Conservation (phyloP, 2,329 filamentous ascomycete genomes). For the Cyclaneusma minus region DNA sequence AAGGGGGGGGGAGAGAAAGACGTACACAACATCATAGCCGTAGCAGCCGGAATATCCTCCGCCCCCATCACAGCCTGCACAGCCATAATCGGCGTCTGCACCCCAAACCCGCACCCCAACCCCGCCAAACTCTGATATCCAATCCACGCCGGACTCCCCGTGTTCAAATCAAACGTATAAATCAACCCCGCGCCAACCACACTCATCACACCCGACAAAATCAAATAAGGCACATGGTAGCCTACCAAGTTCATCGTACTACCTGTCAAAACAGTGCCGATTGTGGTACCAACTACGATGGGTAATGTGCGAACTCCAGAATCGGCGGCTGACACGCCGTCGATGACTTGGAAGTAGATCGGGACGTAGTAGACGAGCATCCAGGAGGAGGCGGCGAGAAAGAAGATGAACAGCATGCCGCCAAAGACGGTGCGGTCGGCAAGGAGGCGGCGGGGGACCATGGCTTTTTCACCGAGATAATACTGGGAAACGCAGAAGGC, state of each 20-base stretch:
- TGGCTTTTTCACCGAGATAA: constrained; percentile 7
- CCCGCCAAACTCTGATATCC: constrained; percentile 32
- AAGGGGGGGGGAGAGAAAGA: constrained; percentile 4
- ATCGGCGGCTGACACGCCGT: constrained; percentile 5
- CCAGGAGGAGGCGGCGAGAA: constrained; percentile 6
- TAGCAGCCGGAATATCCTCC: constrained; percentile 28
- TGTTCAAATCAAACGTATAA: constrained; percentile 22
- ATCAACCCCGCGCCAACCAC: constrained; percentile 12
- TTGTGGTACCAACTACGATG: too few relatives aligned
- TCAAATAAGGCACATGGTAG: constrained; percentile 8
- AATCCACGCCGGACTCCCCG: constrained; percentile 27
- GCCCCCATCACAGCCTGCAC: constrained; percentile 21
- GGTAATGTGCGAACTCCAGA: constrained; percentile 13
- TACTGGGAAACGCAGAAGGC: constrained; percentile 13
- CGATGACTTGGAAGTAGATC: constrained; percentile 17
- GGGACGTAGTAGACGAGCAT: constrained; percentile 6
- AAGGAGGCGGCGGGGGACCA: constrained; percentile 6
- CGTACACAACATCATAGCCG: constrained; percentile 29
- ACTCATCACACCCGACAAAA: constrained; percentile 18
- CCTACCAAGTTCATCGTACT: constrained; percentile 5
- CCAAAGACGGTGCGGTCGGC: constrained; percentile 16
- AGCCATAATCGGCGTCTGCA: constrained; percentile 23
- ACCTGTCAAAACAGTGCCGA: too few relatives aligned
- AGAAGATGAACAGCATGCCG: constrained; percentile 8
- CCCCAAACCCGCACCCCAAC: constrained; percentile 24